Evolutionary conservation across 345 rosid genomes (phyloP).

Genomic region (Barbarea vulgaris): DNA sequence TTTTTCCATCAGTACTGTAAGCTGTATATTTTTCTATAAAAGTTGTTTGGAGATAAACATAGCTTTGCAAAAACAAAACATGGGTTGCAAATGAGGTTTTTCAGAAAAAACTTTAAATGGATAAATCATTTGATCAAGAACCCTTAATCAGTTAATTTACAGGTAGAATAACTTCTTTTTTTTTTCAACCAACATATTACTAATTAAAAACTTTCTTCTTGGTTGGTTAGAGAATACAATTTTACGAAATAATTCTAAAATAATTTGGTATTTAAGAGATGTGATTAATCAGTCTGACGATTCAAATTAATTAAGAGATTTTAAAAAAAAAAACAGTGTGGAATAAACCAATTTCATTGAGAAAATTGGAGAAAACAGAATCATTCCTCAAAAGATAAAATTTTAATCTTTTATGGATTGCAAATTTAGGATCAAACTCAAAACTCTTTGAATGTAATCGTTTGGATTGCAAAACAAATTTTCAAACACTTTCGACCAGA

Average conservation of each 20-base stretch:
- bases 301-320: too few species aligned
- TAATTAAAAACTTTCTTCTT: too few species aligned
- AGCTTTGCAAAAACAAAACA: not conserved
- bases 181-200: too few species aligned
- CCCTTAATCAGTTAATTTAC: not conserved
- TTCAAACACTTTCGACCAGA: not conserved
- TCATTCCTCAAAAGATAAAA: too few species aligned
- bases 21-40: not conserved
- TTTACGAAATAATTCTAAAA: too few species aligned
- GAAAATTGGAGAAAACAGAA: too few species aligned
- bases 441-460: not conserved
- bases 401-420: not conserved
- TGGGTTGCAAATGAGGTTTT: not conserved
- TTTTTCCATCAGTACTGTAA: not conserved
- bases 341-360: too few species aligned
- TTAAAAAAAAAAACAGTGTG: too few species aligned
- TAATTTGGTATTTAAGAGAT: not conserved
- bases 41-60: too few species aligned
- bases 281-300: not conserved
- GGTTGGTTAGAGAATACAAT: not conserved
- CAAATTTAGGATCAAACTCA: not conserved
- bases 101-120: not conserved
- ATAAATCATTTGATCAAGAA: not conserved
- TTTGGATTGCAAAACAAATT: not conserved
- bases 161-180: not conserved